phyloP scores from a whole-genome alignment of 2,329 filamentous ascomycete genomes.

The Trichoderma sp. region DNA sequence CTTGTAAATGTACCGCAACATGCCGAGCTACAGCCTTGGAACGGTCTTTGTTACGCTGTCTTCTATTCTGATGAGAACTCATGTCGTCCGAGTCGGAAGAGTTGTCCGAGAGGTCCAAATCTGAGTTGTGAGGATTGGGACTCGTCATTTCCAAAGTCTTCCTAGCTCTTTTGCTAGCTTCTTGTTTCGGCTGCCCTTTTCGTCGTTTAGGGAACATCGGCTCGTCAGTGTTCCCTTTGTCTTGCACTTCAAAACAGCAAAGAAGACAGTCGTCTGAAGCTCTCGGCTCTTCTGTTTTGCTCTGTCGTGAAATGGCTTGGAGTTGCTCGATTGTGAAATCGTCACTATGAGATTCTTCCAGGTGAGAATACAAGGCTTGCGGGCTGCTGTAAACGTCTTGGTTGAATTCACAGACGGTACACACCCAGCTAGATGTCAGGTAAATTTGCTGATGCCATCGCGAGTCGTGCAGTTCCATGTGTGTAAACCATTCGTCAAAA shows the following conservation, averaged over 20 bases:
- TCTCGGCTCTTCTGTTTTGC: conserved; percentile 12
- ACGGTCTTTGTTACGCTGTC: background rate
- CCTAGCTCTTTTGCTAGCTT: background rate
- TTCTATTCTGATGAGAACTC: background rate
- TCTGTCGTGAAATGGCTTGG: conserved; percentile 18
- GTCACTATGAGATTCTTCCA: background rate
- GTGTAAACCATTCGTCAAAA: conserved; percentile 7
- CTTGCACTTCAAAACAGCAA: conserved; percentile 10
- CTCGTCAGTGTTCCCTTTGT: background rate
- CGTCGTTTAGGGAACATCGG: background rate
- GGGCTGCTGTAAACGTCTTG: background rate
- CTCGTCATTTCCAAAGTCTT: background rate
- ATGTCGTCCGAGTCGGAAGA: background rate
- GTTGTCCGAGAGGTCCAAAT: background rate
- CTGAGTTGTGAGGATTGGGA: background rate
- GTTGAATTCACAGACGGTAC: background rate
- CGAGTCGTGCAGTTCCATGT: conserved; percentile 13
- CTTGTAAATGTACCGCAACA: conserved; percentile 21
- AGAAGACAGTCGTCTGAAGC: conserved; percentile 18
- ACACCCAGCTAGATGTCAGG: conserved; percentile 5
- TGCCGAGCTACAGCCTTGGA: conserved; percentile 9
- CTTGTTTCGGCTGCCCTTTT: background rate
- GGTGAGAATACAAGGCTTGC: background rate
- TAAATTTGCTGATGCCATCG: conserved; percentile 13
- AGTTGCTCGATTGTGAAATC: background rate